Base-by-base conservation (phyloP, 1,284 basidiomycete species). In the Cutaneotrichosporon sp. region DNA sequence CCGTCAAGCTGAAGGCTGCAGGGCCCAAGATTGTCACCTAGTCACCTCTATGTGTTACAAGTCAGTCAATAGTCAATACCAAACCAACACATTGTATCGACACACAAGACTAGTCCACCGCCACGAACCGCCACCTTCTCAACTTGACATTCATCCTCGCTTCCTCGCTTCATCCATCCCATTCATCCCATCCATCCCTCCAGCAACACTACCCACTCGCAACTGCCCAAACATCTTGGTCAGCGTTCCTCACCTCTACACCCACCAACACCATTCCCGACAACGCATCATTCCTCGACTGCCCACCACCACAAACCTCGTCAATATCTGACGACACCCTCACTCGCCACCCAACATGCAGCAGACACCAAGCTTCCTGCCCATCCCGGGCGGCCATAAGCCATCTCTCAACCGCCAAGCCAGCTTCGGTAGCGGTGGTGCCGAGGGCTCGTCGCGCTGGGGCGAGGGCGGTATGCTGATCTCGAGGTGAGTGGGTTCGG, bases 301-400 rank as follows among this genome's bases (percentile, higher is more conserved):
- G 31, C 51, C 31, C 51, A 52, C 51, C 30, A 30, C 49, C 49
- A 52, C 10, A 30, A 11, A 14, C 22, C 16, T n/a, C 42, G 42
- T 46, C 42, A 46, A 46, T 46, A 16, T n/a, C 42, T 46, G 42
- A 46, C 42, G 42, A 46, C 18, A 46, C 42, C 26, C 13, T 26
- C 55, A 42, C 21, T 42, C 55, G 36, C 38, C 38, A 56, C 49
- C 31, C 31, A 58, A 26, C 62, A 59, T 66, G 65, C 65, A 66
- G 40, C 56, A 59, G 32, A 65, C 65, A 47, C 60, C 64, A 22
- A 40, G 55, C 14, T 66, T 63, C 56, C 46, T 66, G 34, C 65
- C 65, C 16, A 66, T 66, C 51, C 65, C 65, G 26, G 34, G 38
- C 36, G 46, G 46, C n/a, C 58, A 32, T 32, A 51, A 51, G 47